These are phyloP conservation scores for Penicillium flavigenum DNA, from an alignment of 495 filamentous ascomycete species.

Conservation along the genomic window DNA sequence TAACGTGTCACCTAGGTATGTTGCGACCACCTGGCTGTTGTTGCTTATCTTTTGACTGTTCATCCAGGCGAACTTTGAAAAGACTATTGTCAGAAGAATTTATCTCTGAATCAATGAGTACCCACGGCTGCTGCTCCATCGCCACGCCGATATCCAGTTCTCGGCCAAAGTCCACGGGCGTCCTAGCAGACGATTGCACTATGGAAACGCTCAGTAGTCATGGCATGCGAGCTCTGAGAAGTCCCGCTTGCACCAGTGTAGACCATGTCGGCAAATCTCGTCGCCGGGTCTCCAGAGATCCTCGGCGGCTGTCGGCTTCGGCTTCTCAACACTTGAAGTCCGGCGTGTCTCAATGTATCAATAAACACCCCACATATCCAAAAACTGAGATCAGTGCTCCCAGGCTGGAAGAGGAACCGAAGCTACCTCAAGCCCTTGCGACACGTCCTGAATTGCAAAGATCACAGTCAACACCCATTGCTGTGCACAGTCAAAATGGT, in stretches of 20 bases:
- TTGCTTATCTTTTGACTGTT: neutral
- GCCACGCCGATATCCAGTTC: conserved; percentile 23
- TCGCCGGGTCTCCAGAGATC: conserved; percentile 11
- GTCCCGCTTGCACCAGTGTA: conserved; percentile 16
- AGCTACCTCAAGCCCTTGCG: neutral
- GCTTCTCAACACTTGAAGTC: conserved; percentile 3
- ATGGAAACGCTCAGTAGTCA: conserved; percentile 28
- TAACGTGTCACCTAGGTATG: conserved; percentile 17
- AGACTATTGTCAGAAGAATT: conserved; percentile 22
- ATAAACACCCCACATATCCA: neutral
- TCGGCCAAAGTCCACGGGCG: conserved; percentile 22
- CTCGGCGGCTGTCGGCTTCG: conserved; percentile 11
- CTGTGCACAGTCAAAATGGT: neutral
- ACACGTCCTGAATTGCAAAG: conserved; percentile 9
- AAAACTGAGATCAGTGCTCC: neutral
- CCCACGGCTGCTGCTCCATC: conserved; percentile 25
- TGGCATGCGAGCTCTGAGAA: conserved; percentile 16
- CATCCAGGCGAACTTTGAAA: conserved; percentile 19
- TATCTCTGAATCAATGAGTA: conserved; percentile 24
- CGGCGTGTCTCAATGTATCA: neutral
- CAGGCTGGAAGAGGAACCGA: neutral
- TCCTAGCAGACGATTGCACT: conserved; percentile 23
- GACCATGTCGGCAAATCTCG: conserved; percentile 15
- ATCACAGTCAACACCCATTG: conserved; percentile 12
- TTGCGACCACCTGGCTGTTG: neutral